A percentile compares a stretch with the other conserved stretches of the same genome.
Evolutionary conservation across 352 stramenopile genomes (phyloP).

Genomic region (Phytophthora nicotianae): DNA sequence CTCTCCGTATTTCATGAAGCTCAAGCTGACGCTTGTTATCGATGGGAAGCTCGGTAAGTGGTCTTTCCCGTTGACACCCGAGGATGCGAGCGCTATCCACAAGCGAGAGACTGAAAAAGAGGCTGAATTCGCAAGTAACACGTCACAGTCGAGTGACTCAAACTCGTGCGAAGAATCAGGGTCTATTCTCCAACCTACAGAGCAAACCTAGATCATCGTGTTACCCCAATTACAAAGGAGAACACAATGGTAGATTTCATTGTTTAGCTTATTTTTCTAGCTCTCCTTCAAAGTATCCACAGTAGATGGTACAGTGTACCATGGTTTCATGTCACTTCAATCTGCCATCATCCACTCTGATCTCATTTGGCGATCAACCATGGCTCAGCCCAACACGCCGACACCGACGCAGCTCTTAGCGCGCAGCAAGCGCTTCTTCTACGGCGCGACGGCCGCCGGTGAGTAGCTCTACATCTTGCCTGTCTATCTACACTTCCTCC

Average conservation of each 20-base stretch:
- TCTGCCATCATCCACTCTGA: conserved; percentile 8
- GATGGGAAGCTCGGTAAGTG: not conserved
- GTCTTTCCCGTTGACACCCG: not conserved
- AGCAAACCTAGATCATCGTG: too few species aligned
- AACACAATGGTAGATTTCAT: too few species aligned
- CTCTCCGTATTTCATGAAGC: not conserved
- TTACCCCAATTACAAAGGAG: too few species aligned
- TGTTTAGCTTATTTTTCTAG: too few species aligned
- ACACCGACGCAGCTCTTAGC: conserved; percentile 18
- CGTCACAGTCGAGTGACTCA: too few species aligned
- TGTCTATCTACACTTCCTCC: not conserved
- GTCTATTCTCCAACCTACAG: too few species aligned
- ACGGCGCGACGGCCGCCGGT: conserved; percentile 37
- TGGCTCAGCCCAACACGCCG: conserved; percentile 8
- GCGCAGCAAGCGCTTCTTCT: conserved; percentile 43
- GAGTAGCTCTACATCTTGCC: conserved; percentile 6
- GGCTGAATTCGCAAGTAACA: too few species aligned
- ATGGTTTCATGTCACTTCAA: conserved; percentile 24
- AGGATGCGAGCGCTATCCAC: conserved; percentile 1
- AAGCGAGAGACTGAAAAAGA: too few species aligned
- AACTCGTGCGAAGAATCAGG: too few species aligned
- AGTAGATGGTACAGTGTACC: not conserved
- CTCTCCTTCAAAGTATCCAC: too few species aligned
- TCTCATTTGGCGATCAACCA: conserved; percentile 17
- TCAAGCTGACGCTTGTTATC: not conserved